phyloP scores from a whole-genome alignment of 208 protist species.

The Naegleria fowleri region DNA sequence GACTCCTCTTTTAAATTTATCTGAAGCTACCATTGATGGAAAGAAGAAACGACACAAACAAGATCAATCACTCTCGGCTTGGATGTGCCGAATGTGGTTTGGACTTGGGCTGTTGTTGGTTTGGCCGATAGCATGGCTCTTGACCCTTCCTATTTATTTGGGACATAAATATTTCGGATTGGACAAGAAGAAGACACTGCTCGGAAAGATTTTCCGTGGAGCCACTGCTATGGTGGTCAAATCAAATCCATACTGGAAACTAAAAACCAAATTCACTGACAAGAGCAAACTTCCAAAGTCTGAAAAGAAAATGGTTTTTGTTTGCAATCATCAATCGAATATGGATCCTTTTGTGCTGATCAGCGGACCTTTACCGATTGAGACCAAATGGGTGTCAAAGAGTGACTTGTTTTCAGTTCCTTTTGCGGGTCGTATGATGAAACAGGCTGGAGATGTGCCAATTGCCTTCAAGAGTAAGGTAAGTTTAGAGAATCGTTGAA shows the following conservation, averaged over 20 bases:
- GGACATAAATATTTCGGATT: background rate
- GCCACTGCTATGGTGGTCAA: background rate
- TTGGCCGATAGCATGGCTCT: background rate
- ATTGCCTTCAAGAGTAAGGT: slow-evolving; percentile 57
- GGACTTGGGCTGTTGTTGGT: background rate
- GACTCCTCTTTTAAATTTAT: too few species aligned
- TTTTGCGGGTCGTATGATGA: slow-evolving; percentile 67
- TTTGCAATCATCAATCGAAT: background rate
- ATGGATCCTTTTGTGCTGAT: slow-evolving; percentile 55
- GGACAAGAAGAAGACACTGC: background rate
- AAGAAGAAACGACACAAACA: too few species aligned
- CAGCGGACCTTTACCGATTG: slow-evolving; percentile 56
- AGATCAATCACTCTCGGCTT: background rate
- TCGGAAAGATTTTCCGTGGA: background rate
- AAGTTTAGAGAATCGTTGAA: too few species aligned
- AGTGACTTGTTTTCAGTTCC: slow-evolving; percentile 65
- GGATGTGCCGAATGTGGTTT: background rate
- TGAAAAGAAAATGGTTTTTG: background rate
- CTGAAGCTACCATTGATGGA: too few species aligned
- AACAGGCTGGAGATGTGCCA: slow-evolving; percentile 62
- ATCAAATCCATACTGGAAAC: slow-evolving; percentile 2
- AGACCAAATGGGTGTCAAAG: slow-evolving; percentile 71
- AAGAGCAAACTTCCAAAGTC: background rate
- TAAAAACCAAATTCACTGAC: background rate
- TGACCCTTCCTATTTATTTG: background rate